A percentile compares a stretch with the other conserved stretches of the same genome.
These are phyloP conservation scores for Phytophthora sojae DNA, from an alignment of 352 stramenopile genomes.

Conservation along the genomic window DNA sequence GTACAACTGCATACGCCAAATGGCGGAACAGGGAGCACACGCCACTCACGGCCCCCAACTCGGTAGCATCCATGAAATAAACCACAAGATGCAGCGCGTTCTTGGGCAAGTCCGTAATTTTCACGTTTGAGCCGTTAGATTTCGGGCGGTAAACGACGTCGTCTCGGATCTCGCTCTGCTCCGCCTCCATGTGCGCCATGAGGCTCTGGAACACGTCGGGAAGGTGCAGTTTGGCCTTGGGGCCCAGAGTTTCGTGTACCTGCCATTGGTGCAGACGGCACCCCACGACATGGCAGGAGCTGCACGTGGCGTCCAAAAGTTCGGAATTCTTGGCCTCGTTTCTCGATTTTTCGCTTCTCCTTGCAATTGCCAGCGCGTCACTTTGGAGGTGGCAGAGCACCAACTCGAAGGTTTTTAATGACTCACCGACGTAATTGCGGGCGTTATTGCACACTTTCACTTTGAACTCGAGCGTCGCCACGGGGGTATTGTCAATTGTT, in stretches of 20 bases:
- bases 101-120: constrained; percentile 61
- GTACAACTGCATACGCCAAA: constrained; percentile 77
- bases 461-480: constrained; percentile 49
- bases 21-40: constrained; percentile 64
- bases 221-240: constrained; percentile 31
- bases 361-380: constrained; percentile 36
- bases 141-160: constrained; percentile 46
- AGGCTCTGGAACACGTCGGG: constrained; percentile 68
- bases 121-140: constrained; percentile 32
- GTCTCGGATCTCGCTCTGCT: constrained; percentile 63
- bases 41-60: constrained; percentile 51
- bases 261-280: constrained; percentile 49
- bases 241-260: constrained; percentile 5
- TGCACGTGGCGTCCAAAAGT: constrained; percentile 39
- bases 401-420: constrained; percentile 57
- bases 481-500: constrained; percentile 5
- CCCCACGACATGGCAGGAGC: constrained; percentile 63
- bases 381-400: constrained; percentile 61
- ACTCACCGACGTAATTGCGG: constrained; percentile 10
- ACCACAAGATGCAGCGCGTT: constrained; percentile 57
- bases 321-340: constrained; percentile 6
- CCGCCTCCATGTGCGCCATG: constrained; percentile 46
- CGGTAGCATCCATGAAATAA: constrained; percentile 53
- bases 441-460: constrained; percentile 44
- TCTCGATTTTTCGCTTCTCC: constrained; percentile 18